Base-by-base conservation (phyloP, 169 alveolate species). In the Plasmodium malariae region DNA sequence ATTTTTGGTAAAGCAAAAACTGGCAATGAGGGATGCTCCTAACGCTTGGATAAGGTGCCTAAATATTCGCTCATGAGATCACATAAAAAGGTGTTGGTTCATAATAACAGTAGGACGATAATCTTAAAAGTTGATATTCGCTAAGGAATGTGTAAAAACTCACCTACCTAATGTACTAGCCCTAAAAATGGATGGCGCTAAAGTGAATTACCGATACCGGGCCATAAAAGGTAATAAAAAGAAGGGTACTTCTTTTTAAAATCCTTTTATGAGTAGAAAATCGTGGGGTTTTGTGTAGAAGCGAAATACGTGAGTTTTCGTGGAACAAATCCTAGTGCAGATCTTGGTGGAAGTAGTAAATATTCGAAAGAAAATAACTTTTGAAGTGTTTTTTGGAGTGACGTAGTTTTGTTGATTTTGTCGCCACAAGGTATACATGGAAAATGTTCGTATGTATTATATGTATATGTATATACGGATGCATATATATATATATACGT, bases 21-120 rank as follows among this genome's bases (percentile, higher is more conserved):
- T 95, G 98, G 97, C 98, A 96, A 95, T 95, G 98, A 95, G 97
- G 97, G 97, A 88, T 96, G 97, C 90, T 76, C 97, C 97, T 95
- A 96, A 95, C 97, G 97, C 92, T 92, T 93, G 95, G 97, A 94
- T 96, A 96, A 95, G 97, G 97, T 93, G 97, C 97, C 97, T 69
- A 94, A 96, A 93, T 95, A 91, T 94, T 93, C 96, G 97, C 97
- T 91, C 96, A 96, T 95, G 94, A 96, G 98, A 96, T 91, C 92
- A 37, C 11, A 21, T 93, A 92, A 92, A 93, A 95, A 93, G 97
- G 97, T 94, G 97, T 95, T 93, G 97, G 88, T 94, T 93, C 95
- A 93, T 94, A 76, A 87, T 88, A 94, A 95, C 98, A 94, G 97
- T 96, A 95, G 98, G 97, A 93, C 97, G 97, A 97, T 95, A 96